Base-by-base conservation (phyloP, 2,329 filamentous ascomycete species). In the Monilinia laxa region DNA sequence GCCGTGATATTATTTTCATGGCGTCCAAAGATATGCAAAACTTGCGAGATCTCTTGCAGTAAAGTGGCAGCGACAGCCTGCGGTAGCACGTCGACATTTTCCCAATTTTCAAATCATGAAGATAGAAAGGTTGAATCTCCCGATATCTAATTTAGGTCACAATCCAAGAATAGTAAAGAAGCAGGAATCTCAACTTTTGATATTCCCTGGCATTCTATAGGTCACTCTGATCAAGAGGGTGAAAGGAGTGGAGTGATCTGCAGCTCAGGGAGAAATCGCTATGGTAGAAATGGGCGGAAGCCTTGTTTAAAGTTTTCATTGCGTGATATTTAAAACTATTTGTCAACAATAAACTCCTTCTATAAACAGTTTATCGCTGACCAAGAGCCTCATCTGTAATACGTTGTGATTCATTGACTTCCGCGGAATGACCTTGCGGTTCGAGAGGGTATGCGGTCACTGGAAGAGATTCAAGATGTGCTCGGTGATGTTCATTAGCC, bases 401-500 rank as follows among this genome's bases (percentile, higher is more conserved):
- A 70, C 82, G 81, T 77, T 89, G 85, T 56, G 80, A 79, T 74
- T 85, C 81, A 53, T 81, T 79, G 42, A 89, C 83, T 76, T 88
- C 83, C 35, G 82, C 86, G n/a, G 82, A 76, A 70, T 87, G 80
- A 54, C 83, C 83, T 57, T 80, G 81, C n/a, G 87, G 81, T 70
- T 81, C 84, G 67, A 98, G 85, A 51, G 94, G 94, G 79, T 95
- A 96, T 70, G 91, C 88, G 23, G 91, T 93, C 72, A 86, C 81
- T 40, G 92, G 90, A 20, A 94, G 85, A 66, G 93, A 89, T 81
- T 97, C 87, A 72, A 98, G 87, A 78, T 93, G 87, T 78, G 89
- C 84, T 77, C 92, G 87, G 84, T 97, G 87, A 76, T 96, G 90
- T 79, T 96, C 92, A 77, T 97, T 87, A 70, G 94, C 94, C 94